phyloP scores from a whole-genome alignment of 192 early-diverging fungal species.

The Backusella circina region DNA sequence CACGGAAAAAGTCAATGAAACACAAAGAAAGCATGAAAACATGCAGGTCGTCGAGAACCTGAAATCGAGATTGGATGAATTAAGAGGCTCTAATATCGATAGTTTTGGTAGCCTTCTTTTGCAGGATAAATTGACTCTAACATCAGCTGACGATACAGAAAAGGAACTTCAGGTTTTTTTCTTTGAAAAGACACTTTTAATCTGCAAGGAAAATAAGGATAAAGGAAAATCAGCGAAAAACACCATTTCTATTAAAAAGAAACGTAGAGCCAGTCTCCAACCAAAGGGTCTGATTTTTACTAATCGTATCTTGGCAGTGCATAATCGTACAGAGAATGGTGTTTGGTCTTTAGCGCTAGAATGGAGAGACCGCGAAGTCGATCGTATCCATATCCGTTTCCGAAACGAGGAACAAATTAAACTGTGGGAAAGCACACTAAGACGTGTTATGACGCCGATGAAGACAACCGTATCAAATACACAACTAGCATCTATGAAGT shows the following conservation, averaged over 20 bases:
- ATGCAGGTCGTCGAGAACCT: slow-evolving; percentile 73
- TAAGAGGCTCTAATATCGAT: slow-evolving; percentile 80
- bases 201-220: slow-evolving; percentile 80
- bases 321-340: slow-evolving; percentile 19
- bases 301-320: slow-evolving; percentile 60
- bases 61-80: slow-evolving; percentile 83
- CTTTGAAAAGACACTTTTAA: slow-evolving; percentile 91
- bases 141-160: slow-evolving; percentile 66
- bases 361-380: slow-evolving; percentile 82
- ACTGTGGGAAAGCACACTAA: slow-evolving; percentile 80
- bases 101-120: slow-evolving; percentile 82
- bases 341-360: slow-evolving; percentile 66
- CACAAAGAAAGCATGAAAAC: slow-evolving; percentile 88
- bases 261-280: slow-evolving; percentile 58
- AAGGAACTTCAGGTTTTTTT: slow-evolving; percentile 84
- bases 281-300: slow-evolving; percentile 88
- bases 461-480: slow-evolving; percentile 38
- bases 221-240: slow-evolving; percentile 32
- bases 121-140: slow-evolving; percentile 84
- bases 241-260: slow-evolving; percentile 51
- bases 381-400: slow-evolving; percentile 86
- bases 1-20: slow-evolving; percentile 89
- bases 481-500: slow-evolving; percentile 28
- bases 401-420: slow-evolving; percentile 88
- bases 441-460: slow-evolving; percentile 42